Percentiles rank a stretch among this genome's conserved stretches.
Conservation (phyloP, 139 green algal genomes). For the Coelastrella sp. region DNA sequence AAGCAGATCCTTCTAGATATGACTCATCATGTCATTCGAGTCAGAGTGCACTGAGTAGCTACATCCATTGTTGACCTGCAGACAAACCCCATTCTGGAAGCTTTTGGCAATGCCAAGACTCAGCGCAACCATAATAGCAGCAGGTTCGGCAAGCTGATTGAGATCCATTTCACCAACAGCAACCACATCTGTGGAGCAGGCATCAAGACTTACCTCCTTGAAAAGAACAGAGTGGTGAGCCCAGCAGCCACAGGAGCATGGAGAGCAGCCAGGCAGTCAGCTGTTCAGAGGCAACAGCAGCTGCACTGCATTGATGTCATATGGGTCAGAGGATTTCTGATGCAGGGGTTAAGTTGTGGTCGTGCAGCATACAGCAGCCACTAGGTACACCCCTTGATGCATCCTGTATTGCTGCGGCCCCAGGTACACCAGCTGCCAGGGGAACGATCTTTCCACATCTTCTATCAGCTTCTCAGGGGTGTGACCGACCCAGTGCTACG, state of each 20-base stretch:
- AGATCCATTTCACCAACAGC: conserved; percentile 83
- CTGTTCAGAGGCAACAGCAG: background rate
- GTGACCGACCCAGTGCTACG: conserved; percentile 48
- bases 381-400: background rate
- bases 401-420: background rate
- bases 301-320: background rate
- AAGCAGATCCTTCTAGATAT: too few species aligned
- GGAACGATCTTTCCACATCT: conserved; percentile 97
- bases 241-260: background rate
- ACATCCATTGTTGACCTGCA: conserved; percentile 48
- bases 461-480: conserved; percentile 93
- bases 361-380: too few species aligned
- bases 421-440: conserved; percentile 67
- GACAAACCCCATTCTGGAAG: conserved; percentile 94
- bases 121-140: conserved; percentile 93
- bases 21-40: too few species aligned
- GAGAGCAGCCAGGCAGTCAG: background rate
- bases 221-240: conserved; percentile 74
- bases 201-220: conserved; percentile 95
- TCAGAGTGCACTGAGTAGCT: too few species aligned
- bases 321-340: background rate
- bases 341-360: too few species aligned
- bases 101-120: conserved; percentile 97
- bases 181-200: conserved; percentile 78
- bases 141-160: conserved; percentile 95